Evolutionary conservation across 2,329 filamentous ascomycete genomes (phyloP), one percentile per base, ranked within the genome.

Genomic region (Microsporum canis): DNA sequence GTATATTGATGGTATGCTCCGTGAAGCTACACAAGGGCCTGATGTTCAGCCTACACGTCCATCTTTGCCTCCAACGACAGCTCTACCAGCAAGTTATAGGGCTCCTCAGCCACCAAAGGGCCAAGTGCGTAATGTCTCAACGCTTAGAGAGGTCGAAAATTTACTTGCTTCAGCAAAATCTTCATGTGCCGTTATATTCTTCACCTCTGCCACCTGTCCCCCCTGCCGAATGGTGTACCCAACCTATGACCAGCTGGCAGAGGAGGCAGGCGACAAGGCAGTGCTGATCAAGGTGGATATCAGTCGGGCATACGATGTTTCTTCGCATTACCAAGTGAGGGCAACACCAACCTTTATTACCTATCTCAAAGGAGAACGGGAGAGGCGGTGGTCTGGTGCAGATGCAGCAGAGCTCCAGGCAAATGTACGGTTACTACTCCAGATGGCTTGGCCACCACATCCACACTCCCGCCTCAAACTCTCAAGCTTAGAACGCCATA

Each of bases 281-380:
- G 77, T 84, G 0, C 81, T 96, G 56, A 85, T 96, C 75, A 94
- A 95, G 70, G 84, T 95, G 10, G 91, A 97, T 69, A 84, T 89
- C 56, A 85, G 84, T 14, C 76, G 80, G 10, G 85, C 87, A 2
- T 82, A 80, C 61, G 83, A 84, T 63, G 83, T 89, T 56, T 84
- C 80, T 29, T 78, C 78, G 47, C 81, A 80, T 62, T 95, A 88
- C 70, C 76, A 79, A 1, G 82, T 96, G 58, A 80, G 83, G 1
- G 87, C 87, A 3, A 96, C 91, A 0, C 92, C 92, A 0, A 96
- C 91, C 0, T 95, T 97, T 69, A 83, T 94, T 69, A 92, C 90
- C 0, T 95, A 91, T 69, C 75, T 92, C 6, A 86, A 82, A 59
- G 90, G 91, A 1, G 75, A 86, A 63, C 84, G 92, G 70, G 82